Evolutionary conservation across 139 green algal genomes (phyloP).

Genomic region (Micractinium conductrix): DNA sequence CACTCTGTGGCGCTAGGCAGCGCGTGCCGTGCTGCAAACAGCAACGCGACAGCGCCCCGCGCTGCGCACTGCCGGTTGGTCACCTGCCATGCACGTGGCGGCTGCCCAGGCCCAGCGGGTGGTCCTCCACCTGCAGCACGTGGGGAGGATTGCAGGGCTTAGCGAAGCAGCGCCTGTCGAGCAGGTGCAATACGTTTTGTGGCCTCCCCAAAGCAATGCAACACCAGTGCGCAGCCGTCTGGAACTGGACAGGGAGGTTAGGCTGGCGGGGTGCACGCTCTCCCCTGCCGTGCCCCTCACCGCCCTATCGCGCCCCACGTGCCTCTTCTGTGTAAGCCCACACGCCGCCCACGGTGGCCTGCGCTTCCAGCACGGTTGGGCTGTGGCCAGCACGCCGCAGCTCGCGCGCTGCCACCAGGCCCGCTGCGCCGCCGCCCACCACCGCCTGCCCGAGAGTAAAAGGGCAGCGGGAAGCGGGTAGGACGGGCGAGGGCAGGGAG

Average conservation of each 20-base stretch:
- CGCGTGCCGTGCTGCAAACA: too few species aligned
- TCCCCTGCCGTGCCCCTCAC: too few species aligned
- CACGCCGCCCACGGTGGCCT: conserved; percentile 53
- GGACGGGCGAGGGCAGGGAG: too few species aligned
- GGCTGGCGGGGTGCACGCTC: too few species aligned
- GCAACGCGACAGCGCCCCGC: conserved; percentile 11
- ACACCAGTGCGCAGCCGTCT: too few species aligned
- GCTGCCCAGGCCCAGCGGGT: conserved; percentile 28
- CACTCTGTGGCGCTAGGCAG: too few species aligned
- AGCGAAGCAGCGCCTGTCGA: too few species aligned
- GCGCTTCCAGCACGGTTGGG: conserved; percentile 70
- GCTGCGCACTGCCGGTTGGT: neutral
- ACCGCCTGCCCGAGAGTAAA: conserved; percentile 55
- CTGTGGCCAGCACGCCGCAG: conserved; percentile 66
- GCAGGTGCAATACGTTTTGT: too few species aligned
- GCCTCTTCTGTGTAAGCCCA: conserved; percentile 64
- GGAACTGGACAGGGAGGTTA: too few species aligned
- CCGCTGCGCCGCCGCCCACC: conserved; percentile 78
- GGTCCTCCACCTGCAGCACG: conserved; percentile 30
- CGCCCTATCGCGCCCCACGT: too few species aligned
- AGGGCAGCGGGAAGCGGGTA: too few species aligned
- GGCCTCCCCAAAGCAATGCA: too few species aligned
- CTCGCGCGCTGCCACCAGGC: conserved; percentile 71
- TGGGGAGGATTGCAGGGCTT: neutral
- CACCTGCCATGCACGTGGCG: neutral